These are phyloP conservation scores for Lasiosphaeris hirsuta DNA, from an alignment of 495 filamentous ascomycete genomes.

Conservation along the genomic window DNA sequence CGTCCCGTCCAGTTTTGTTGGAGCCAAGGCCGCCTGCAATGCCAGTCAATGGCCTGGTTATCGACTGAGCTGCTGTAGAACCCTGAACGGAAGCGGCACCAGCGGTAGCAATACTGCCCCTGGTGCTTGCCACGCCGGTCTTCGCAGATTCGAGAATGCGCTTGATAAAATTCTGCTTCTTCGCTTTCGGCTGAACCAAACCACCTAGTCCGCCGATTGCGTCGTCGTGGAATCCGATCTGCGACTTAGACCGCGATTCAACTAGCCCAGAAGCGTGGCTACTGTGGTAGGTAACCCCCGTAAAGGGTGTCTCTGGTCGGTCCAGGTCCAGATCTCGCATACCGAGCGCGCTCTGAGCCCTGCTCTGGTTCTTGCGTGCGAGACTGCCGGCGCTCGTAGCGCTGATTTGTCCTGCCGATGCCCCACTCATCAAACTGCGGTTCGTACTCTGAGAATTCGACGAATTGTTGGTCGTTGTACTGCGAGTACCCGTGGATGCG, in stretches of 20 bases:
- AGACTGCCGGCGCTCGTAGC: constrained; percentile 93
- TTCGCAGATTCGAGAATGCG: constrained; percentile 94
- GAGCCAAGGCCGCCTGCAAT: constrained; percentile 38
- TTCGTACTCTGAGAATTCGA: constrained; percentile 72
- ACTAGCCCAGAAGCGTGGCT: constrained; percentile 64
- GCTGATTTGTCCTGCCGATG: constrained; percentile 85
- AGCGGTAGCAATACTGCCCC: constrained; percentile 74
- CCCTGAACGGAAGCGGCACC: constrained; percentile 42
- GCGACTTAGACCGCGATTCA: constrained; percentile 45
- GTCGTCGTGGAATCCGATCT: constrained; percentile 45
- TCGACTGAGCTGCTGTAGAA: constrained; percentile 23
- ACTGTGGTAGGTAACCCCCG: constrained; percentile 77
- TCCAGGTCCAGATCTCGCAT: constrained; percentile 47
- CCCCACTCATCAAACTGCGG: constrained; percentile 87
- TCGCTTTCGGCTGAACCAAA: constrained; percentile 74
- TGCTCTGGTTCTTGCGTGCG: constrained; percentile 62
- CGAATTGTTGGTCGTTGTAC: constrained; percentile 68
- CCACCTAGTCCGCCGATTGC: constrained; percentile 50
- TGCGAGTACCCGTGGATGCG: constrained; percentile 62
- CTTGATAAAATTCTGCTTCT: constrained; percentile 93
- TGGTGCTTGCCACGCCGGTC: constrained; percentile 84
- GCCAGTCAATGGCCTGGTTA: constrained; percentile 4
- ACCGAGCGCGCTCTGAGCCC: constrained; percentile 52
- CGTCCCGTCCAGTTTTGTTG: constrained; percentile 39
- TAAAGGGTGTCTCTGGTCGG: constrained; percentile 69